phyloP scores from a whole-genome alignment of 441 rosid species.

The Mallotus japonicus region DNA sequence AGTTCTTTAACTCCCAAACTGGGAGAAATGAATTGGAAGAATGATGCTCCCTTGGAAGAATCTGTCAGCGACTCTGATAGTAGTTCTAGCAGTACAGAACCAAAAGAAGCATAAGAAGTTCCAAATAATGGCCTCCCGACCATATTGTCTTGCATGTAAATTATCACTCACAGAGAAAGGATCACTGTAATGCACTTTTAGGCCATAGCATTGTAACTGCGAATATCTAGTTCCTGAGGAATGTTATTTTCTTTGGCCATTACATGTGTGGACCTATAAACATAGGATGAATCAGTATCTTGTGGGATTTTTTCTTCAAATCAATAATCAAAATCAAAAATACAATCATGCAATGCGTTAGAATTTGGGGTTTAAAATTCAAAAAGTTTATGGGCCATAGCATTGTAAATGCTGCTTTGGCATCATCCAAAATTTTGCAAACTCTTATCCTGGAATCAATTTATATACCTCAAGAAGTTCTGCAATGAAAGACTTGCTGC shows the following conservation, averaged over 20 bases:
- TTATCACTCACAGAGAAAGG: neutral
- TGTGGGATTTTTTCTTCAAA: neutral
- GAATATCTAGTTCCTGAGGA: neutral
- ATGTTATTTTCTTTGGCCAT: neutral
- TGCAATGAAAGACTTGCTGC: too few species aligned
- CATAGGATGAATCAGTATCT: neutral
- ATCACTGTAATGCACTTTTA: too few species aligned
- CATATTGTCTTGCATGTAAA: conserved; percentile 12
- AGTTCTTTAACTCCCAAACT: conserved; percentile 24
- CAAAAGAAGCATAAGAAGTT: conserved; percentile 25
- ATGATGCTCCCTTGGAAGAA: conserved; percentile 23
- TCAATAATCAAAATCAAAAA: neutral
- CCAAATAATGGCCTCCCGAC: conserved; percentile 11
- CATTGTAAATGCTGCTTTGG: too few species aligned
- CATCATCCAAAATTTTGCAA: neutral
- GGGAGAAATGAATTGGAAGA: conserved; percentile 24
- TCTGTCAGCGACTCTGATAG: conserved; percentile 38
- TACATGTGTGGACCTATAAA: neutral
- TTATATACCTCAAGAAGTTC: too few species aligned
- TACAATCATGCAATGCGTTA: neutral
- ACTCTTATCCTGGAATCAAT: neutral
- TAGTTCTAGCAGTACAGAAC: conserved; percentile 43
- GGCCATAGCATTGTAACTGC: too few species aligned
- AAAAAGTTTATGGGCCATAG: too few species aligned
- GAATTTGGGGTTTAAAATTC: too few species aligned